Percentiles rank a stretch among this genome's conserved stretches.
These are phyloP conservation scores for Alternaria metachromatica DNA, from an alignment of 2,329 filamentous ascomycete species.

Conservation along the genomic window DNA sequence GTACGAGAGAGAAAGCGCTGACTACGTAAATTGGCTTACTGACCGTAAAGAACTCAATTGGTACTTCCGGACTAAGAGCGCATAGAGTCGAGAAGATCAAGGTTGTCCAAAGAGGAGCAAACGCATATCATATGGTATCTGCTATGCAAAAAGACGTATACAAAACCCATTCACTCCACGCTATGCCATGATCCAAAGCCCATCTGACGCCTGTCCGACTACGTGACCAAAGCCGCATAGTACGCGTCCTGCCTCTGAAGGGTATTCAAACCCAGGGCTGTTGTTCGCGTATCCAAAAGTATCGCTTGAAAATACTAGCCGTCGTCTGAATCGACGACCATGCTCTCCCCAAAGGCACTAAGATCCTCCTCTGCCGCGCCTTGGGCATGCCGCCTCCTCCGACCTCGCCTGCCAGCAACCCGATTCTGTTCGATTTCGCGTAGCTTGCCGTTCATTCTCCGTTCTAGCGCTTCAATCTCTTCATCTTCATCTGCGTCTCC, in stretches of 20 bases:
- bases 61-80: slow-evolving; percentile 4
- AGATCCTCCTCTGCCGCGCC: slow-evolving; percentile 52
- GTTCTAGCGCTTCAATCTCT: slow-evolving; percentile 61
- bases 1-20: slow-evolving; percentile 31
- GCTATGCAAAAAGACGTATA: background rate
- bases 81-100: background rate
- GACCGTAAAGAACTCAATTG: background rate
- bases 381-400: slow-evolving; percentile 53
- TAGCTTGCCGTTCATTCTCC: slow-evolving; percentile 59
- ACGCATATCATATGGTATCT: background rate
- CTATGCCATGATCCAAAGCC: slow-evolving; percentile 9
- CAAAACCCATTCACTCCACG: slow-evolving; percentile 1
- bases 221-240: background rate
- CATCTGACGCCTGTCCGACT: background rate
- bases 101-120: background rate
- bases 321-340: slow-evolving; percentile 65
- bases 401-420: slow-evolving; percentile 64
- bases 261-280: background rate
- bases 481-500: slow-evolving; percentile 27
- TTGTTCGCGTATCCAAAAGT: background rate
- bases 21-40: background rate
- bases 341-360: slow-evolving; percentile 53
- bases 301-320: background rate
- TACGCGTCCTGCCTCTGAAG: background rate
- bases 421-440: slow-evolving; percentile 53